Percentiles rank a stretch among this genome's conserved stretches.
Evolutionary conservation across 2,329 filamentous ascomycete genomes (phyloP).

Genomic region (Xylaria sp.): DNA sequence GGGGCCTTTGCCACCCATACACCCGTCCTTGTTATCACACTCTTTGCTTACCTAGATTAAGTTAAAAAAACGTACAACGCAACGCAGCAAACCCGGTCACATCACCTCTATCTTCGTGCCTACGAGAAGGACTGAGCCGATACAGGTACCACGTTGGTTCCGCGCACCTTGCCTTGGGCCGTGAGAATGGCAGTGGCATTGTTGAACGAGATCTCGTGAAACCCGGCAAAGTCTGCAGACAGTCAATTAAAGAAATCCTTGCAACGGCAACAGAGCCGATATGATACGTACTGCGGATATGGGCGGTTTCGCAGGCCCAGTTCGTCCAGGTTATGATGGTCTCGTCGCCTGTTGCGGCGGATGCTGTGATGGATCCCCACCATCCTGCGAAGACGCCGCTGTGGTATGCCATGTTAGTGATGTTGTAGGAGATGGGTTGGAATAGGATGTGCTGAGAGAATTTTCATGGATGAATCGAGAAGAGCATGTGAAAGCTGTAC

Average conservation of each 20-base stretch:
- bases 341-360: not conserved
- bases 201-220: constrained; percentile 8
- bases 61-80: not conserved
- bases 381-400: constrained; percentile 5
- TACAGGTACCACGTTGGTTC: not conserved
- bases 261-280: not conserved
- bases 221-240: constrained; percentile 4
- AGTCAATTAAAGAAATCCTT: not conserved
- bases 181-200: constrained; percentile 8
- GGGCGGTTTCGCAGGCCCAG: constrained; percentile 5
- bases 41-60: too few relatives aligned
- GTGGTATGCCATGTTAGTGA: not conserved
- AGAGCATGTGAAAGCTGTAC: not conserved
- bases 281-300: constrained; percentile 3
- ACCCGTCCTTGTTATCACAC: too few relatives aligned
- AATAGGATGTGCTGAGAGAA: not conserved
- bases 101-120: not conserved
- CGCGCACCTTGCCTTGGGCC: constrained; percentile 1
- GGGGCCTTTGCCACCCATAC: too few relatives aligned
- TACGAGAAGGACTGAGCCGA: constrained; percentile 5
- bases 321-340: constrained; percentile 5
- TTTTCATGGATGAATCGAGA: too few relatives aligned
- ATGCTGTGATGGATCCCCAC: constrained; percentile 1
- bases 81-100: not conserved
- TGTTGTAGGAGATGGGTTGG: not conserved